Conservation (phyloP, 2,329 filamentous ascomycete species). For the Cladorrhinum sp. region DNA sequence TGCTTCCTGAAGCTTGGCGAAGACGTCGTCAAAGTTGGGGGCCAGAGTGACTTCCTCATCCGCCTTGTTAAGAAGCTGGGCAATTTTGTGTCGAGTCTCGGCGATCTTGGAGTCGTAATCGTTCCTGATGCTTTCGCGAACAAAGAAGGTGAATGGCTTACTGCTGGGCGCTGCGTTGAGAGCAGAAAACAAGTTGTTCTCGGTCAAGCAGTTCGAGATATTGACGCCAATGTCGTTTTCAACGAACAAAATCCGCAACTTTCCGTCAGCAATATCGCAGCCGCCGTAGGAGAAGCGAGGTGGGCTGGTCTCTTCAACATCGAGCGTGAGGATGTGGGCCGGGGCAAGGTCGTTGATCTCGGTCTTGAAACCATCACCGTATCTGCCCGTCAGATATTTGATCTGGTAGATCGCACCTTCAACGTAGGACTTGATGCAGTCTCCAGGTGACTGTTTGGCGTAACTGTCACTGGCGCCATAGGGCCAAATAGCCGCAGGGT, state of each 20-base stretch:
- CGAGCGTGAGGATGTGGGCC: constrained; percentile 45
- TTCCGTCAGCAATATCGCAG: constrained; percentile 42
- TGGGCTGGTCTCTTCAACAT: constrained; percentile 41
- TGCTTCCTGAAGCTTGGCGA: constrained; percentile 38
- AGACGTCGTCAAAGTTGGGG: constrained; percentile 46
- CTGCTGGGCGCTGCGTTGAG: constrained; percentile 43
- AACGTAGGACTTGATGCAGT: constrained; percentile 43
- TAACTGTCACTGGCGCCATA: constrained; percentile 45
- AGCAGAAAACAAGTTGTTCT: constrained; percentile 40
- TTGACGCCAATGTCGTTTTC: constrained; percentile 45
- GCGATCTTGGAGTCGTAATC: constrained; percentile 45
- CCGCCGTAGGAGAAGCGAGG: constrained; percentile 44
- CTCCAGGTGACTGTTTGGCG: constrained; percentile 42
- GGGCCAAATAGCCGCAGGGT: constrained; percentile 46
- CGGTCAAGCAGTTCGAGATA: constrained; percentile 38
- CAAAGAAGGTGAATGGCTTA: constrained; percentile 40
- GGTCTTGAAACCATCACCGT: constrained; percentile 38
- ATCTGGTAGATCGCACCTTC: constrained; percentile 41
- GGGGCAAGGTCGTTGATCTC: constrained; percentile 49
- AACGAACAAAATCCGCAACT: constrained; percentile 48
- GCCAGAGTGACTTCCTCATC: constrained; percentile 43
- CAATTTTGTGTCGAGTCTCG: constrained; percentile 38
- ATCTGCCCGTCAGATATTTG: constrained; percentile 36
- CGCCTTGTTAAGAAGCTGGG: constrained; percentile 31
- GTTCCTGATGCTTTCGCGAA: constrained; percentile 41